Base-by-base conservation (phyloP, 768 basidiomycete genomes). In the Lentinula sp. region DNA sequence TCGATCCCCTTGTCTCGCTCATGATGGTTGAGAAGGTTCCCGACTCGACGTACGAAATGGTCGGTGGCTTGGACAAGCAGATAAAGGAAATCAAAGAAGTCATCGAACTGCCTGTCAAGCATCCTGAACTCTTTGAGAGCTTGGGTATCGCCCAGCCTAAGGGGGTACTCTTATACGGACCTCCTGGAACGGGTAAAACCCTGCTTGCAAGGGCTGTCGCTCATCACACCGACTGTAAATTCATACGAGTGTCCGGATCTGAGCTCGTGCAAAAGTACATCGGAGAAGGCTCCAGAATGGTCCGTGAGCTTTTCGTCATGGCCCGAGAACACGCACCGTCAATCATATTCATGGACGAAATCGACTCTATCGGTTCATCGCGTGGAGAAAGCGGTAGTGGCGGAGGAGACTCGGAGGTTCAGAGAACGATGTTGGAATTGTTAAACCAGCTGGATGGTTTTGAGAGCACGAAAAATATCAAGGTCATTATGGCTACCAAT, bases 1-100 rank as follows among this genome's bases (percentile, higher is more conserved):
- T 98, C 68, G 97, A 98, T 74, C 96, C 97, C 4, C 87, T 98
- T 43, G 95, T 98, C 34, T 97, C 95, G 18, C 85, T 98, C 64
- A 98, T 98, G 97, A 98, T 98, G 95, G 96, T 98, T 10, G 96
- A 99, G 76, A 99, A 99, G 73, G 96, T 98, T 0, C 96, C 96
- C 0, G 96, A 98, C 74, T 94, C 91, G 74, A 98, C 97, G 34
- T 99, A 99, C 76, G 97, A 98, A 75, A 98, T 98, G 95, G 96
- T 99, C 63, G 97, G 97, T 21, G 96, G 96, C 66, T 84, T 98
- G 61, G 97, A 98, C 80, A 93, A 96, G 74, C 96, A 98, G 70
- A 98, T 98, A 72, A 98, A 97, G 74, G 96, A 99, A 74, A 96
- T 98, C 71, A 84, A 84, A 76, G 89, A 91, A 69, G 89, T 91